These are phyloP conservation scores for Aureobasidium lini DNA, from an alignment of 2,329 filamentous ascomycete genomes.

Conservation along the genomic window DNA sequence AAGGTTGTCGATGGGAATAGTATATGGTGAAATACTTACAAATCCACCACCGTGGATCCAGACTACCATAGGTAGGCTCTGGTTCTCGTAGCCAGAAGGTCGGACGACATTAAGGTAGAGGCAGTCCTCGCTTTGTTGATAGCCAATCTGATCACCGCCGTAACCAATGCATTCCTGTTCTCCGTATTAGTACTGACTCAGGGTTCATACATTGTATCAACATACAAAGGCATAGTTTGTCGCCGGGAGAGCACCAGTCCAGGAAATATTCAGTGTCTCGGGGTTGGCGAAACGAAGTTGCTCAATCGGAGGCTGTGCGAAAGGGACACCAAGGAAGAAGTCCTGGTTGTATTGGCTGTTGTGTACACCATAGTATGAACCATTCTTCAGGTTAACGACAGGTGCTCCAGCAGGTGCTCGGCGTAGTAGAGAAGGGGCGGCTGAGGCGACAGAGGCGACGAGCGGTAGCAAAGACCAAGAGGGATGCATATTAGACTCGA, in stretches of 20 bases:
- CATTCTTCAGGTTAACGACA: slow-evolving; percentile 35
- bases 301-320: slow-evolving; percentile 21
- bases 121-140: slow-evolving; percentile 45
- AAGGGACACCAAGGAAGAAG: slow-evolving; percentile 32
- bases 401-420: slow-evolving; percentile 20
- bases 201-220: neutral
- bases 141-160: slow-evolving; percentile 20
- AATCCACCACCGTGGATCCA: slow-evolving; percentile 47
- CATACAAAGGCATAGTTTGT: slow-evolving; percentile 28
- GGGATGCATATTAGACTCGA: slow-evolving; percentile 8
- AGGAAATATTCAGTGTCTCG: slow-evolving; percentile 22
- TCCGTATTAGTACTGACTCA: neutral
- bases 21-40: neutral
- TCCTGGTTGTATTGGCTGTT: slow-evolving; percentile 34
- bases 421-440: neutral
- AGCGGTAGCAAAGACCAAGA: slow-evolving; percentile 8
- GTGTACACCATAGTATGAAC: slow-evolving; percentile 34
- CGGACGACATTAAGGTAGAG: slow-evolving; percentile 54
- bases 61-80: slow-evolving; percentile 47
- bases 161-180: slow-evolving; percentile 29
- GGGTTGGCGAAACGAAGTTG: slow-evolving; percentile 20
- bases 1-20: too few species aligned
- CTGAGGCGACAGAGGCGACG: slow-evolving; percentile 1
- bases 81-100: slow-evolving; percentile 38
- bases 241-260: slow-evolving; percentile 30